Evolutionary conservation across 2,329 filamentous ascomycete genomes (phyloP).

Genomic region (Colletotrichum lini): DNA sequence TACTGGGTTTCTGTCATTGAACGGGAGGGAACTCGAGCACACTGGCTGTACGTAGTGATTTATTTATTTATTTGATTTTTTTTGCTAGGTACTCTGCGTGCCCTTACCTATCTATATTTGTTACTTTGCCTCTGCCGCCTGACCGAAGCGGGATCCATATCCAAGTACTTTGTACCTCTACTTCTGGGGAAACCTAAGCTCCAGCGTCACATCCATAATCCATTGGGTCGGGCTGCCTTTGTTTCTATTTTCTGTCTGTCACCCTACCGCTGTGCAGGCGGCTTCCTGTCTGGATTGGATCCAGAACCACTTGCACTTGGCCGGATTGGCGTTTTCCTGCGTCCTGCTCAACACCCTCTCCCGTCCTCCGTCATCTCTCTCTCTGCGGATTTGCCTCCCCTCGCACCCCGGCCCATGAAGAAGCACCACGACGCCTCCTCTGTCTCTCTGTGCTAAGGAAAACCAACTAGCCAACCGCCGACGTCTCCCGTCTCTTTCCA

Average conservation of each 20-base stretch:
- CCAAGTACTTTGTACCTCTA: conserved; percentile 6
- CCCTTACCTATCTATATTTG: not conserved
- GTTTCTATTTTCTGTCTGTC: not conserved
- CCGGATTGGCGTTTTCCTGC: conserved; percentile 21
- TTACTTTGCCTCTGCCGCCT: not conserved
- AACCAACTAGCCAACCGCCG: conserved; percentile 21
- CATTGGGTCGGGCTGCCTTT: conserved; percentile 1
- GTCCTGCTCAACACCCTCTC: conserved; percentile 26
- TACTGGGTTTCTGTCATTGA: too few relatives aligned
- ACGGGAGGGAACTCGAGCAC: too few relatives aligned
- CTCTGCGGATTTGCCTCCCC: not conserved
- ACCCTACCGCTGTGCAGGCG: not conserved
- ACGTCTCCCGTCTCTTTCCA: conserved; percentile 35
- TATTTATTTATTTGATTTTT: too few relatives aligned
- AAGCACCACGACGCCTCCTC: conserved; percentile 2
- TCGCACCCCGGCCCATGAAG: conserved; percentile 14
- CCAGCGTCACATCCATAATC: conserved; percentile 13
- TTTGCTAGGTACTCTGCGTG: too few relatives aligned
- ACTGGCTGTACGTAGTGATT: too few relatives aligned
- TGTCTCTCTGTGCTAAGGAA: conserved; percentile 15
- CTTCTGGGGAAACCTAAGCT: conserved; percentile 10
- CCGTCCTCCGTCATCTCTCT: conserved; percentile 1
- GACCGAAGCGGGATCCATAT: not conserved
- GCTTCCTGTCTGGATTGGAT: conserved; percentile 1
- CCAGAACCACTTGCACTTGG: not conserved